Evolutionary conservation across 2,329 filamentous ascomycete species (phyloP).

Genomic region (Pyrenochaeta sp.): DNA sequence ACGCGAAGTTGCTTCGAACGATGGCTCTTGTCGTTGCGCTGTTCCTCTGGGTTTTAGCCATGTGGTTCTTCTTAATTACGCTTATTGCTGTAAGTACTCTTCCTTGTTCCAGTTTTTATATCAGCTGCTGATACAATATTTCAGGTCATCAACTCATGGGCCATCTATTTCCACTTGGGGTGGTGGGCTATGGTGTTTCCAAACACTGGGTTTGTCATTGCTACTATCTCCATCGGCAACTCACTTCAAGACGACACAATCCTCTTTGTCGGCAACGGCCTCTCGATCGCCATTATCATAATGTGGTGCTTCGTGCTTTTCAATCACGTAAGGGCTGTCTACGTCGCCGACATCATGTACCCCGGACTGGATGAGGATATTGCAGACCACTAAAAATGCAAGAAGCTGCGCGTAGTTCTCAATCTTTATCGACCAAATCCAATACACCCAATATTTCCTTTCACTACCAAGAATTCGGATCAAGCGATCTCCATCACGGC

Average conservation of each 20-base stretch:
- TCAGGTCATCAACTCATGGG: conserved; percentile 43
- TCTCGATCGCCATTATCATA: conserved; percentile 61
- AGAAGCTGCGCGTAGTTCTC: neutral
- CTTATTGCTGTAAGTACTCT: conserved; percentile 46
- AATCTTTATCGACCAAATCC: neutral
- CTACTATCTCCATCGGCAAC: conserved; percentile 53
- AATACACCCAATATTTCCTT: too few relatives aligned
- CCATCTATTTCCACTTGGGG: conserved; percentile 65
- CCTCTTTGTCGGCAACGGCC: conserved; percentile 52
- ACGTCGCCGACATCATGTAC: conserved; percentile 63
- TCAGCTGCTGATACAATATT: conserved; percentile 14
- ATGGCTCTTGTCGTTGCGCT: conserved; percentile 61
- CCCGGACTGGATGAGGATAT: conserved; percentile 68
- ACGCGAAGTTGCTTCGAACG: conserved; percentile 54
- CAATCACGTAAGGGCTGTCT: conserved; percentile 61
- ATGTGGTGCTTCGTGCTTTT: conserved; percentile 65
- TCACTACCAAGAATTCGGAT: neutral
- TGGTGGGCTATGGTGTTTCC: conserved; percentile 68
- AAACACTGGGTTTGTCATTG: conserved; percentile 54
- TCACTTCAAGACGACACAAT: conserved; percentile 47
- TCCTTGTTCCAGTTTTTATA: too few relatives aligned
- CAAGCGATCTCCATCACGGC: neutral
- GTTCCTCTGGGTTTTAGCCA: conserved; percentile 70
- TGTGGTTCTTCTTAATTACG: conserved; percentile 64
- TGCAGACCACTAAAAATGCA: conserved; percentile 40